Conservation (phyloP, 768 basidiomycete genomes). For the Tricholoma matsutake region DNA sequence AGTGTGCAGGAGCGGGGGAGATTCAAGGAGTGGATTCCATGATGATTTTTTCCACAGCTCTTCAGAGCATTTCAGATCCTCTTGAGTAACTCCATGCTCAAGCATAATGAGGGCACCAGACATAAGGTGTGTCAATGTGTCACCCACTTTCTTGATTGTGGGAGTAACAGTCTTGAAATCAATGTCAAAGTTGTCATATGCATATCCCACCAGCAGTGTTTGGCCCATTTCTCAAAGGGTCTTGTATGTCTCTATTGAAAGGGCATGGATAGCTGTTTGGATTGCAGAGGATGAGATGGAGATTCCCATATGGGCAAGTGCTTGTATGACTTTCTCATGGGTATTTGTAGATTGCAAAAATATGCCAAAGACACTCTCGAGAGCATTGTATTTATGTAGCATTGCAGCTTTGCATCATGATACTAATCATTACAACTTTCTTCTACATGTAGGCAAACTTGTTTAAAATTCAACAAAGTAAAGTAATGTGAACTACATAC, state of each 20-base stretch:
- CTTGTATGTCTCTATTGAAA: conserved; percentile 19
- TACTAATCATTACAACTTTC: no score
- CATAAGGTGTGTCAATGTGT: conserved; percentile 24
- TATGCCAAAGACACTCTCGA: conserved; percentile 25
- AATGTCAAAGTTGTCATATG: no score
- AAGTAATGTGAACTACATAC: not conserved
- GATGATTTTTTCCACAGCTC: conserved; percentile 27
- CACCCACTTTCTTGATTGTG: conserved; percentile 19
- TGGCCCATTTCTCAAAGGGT: conserved; percentile 18
- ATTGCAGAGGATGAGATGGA: conserved; percentile 25
- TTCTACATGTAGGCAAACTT: not conserved
- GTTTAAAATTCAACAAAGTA: not conserved
- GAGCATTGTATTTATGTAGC: conserved; percentile 14
- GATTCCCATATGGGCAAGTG: conserved; percentile 27
- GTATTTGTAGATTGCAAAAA: conserved; percentile 27
- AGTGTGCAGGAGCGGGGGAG: no score
- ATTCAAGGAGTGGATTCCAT: conserved; percentile 12
- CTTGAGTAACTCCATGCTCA: conserved; percentile 10
- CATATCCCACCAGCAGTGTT: conserved; percentile 19
- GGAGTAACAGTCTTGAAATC: conserved; percentile 10
- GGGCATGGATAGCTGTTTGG: conserved; percentile 16
- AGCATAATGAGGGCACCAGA: conserved; percentile 24
- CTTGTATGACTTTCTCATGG: conserved; percentile 23
- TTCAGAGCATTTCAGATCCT: conserved; percentile 24
- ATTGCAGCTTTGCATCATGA: not conserved